Evolutionary conservation across 176 grass and related monocot genomes (phyloP), one percentile per base, ranked within the genome.

Genomic region (Aegilops speltoides): DNA sequence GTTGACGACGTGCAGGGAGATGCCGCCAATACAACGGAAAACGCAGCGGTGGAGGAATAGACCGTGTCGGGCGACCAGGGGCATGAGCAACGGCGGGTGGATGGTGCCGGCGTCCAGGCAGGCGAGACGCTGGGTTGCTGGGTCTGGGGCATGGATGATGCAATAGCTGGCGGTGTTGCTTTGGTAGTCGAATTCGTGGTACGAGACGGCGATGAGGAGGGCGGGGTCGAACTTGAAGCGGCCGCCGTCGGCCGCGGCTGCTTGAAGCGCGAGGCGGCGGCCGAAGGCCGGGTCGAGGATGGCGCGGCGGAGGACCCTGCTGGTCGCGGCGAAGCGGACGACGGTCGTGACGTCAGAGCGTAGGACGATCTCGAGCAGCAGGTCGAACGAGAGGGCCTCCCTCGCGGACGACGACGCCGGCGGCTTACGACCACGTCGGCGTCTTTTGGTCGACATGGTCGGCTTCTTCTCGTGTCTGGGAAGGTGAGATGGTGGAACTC

Each of bases 151-250:
- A 48, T 48, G 45, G 45, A 48, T 48, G 45, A 48, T 48, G 45
- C 45, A 13, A 48, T 48, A 48, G 45, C 5, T 50, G 46, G 48
- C 1, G 15, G 15, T 17, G 14, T 52, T 52, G 13, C 46, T 50
- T 50, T 50, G 46, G 31, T 9, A 6, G 8, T 19, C 48, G 4
- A 10, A 38, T 36, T 4, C 54, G 5, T 52, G 1, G 80, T 46
- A 88, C 33, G 86, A 77, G 17, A 60, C 43, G 63, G 63, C 64
- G 36, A 83, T 10, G 40, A 73, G 22, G 24, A 78, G 33, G 2
- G 20, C 11, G 1, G 25, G 73, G 64, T 33, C 22, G 4, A 87
- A 64, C 14, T 48, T 5, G 46, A 4, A 43, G 77, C 67, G 12
- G 14, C 41, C 41, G 41, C 41, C 43, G 43, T 14, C 43, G 43